Evolutionary conservation across 176 grass and related monocot species (phyloP), one percentile per base, ranked within the genome.

Genomic region (Rhipidocladum racemiflorum): DNA sequence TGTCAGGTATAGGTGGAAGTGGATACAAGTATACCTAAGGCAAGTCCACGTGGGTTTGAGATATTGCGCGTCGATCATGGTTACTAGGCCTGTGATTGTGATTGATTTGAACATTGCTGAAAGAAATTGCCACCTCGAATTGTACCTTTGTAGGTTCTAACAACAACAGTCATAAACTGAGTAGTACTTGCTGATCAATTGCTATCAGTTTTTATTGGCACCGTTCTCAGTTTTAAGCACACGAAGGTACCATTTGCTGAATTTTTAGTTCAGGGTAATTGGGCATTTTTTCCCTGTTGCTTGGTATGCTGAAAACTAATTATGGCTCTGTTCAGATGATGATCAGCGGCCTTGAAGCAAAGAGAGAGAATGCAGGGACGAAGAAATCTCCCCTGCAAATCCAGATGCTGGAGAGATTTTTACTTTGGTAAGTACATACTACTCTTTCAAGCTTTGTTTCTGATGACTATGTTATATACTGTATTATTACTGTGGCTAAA

Each of bases 301-400:
- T 62, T 42, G 21, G 20, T 81, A 44, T 46, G 16, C 16, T 79
- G 21, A 30, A 2, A 48, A 9, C 51, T 85, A 45, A 78, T 68
- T 83, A 49, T 78, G 49, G 16, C 43, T 57, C 78, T 83, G 5
- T 72, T 65, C 74, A 90, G 88, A 83, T 67, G 67, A 16, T 82
- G 60, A 63, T 20, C 60, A 49, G 27, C 50, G 67, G 30, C 43
- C 18, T 78, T 57, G 68, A 15, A 65, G 29, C 67, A 35, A 86
- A 74, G 25, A 96, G 81, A 25, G 62, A 63, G 39, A 86, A 68
- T 78, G 76, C 76, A 30, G 88, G 84, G 64, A 93, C 77, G 1
- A 93, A 99, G 69, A 99, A 99, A 61, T 86, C 93, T 3, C 85
- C 79, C 40, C 34, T 67, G 53, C 97, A 99, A 83, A 75, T 99